These are phyloP conservation scores for Hypholoma fasciculare DNA, from an alignment of 768 basidiomycete genomes.

Conservation along the genomic window DNA sequence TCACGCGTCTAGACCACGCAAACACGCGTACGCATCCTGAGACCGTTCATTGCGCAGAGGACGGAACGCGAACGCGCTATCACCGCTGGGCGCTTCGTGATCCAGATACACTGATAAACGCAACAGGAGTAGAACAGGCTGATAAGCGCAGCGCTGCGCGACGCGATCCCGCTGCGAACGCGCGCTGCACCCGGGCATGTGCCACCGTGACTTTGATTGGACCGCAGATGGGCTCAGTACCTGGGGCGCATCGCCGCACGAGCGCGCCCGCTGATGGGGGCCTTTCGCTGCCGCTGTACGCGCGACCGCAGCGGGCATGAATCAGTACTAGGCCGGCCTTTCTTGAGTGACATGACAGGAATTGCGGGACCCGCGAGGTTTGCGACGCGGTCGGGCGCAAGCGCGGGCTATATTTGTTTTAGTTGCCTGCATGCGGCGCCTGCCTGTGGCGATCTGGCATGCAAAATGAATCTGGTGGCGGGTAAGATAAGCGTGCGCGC, in stretches of 20 bases:
- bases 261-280: background rate
- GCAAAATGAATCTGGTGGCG: background rate
- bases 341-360: slow-evolving; percentile 5
- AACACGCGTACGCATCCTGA: background rate
- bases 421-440: background rate
- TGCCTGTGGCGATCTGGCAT: background rate
- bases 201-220: too few species aligned
- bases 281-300: background rate
- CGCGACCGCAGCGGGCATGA: slow-evolving; percentile 1
- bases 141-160: too few species aligned
- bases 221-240: background rate
- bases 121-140: too few species aligned
- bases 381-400: background rate
- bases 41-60: background rate
- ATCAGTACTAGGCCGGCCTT: background rate
- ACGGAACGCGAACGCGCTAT: background rate
- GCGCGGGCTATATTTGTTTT: background rate
- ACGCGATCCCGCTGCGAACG: too few species aligned
- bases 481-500: background rate
- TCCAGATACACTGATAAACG: background rate
- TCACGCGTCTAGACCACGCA: too few species aligned
- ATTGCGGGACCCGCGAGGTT: background rate
- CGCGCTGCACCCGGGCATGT: too few species aligned
- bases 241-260: background rate
- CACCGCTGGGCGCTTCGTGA: background rate